phyloP scores from a whole-genome alignment of 176 grass and related monocot species.

The barley (Hordeum vulgare) region DNA sequence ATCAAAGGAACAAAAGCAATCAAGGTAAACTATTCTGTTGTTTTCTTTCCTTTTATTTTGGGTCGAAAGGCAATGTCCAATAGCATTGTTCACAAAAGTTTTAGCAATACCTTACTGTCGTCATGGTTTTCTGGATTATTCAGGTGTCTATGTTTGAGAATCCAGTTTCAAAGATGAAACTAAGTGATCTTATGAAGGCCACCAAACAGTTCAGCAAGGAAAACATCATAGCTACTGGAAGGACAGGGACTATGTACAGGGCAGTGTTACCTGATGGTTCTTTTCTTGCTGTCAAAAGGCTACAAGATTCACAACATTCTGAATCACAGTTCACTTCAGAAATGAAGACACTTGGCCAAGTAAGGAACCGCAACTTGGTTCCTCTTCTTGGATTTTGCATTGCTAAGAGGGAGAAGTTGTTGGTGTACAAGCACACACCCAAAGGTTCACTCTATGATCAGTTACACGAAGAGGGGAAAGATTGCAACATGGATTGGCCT shows the following conservation, averaged over 20 bases:
- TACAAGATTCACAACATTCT: slow-evolving; percentile 82
- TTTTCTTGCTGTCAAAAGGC: slow-evolving; percentile 72
- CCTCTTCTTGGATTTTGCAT: slow-evolving; percentile 76
- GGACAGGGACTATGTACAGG: slow-evolving; percentile 82
- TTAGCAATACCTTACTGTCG: background rate
- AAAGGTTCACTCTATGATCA: slow-evolving; percentile 75
- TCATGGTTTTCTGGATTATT: slow-evolving; percentile 10
- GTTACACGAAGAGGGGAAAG: slow-evolving; percentile 31
- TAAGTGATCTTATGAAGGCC: slow-evolving; percentile 90
- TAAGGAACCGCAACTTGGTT: slow-evolving; percentile 77
- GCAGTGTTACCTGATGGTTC: slow-evolving; percentile 72
- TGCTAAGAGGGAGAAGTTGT: slow-evolving; percentile 71
- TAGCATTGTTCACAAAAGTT: background rate
- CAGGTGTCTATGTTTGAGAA: slow-evolving; percentile 95
- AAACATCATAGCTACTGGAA: slow-evolving; percentile 65
- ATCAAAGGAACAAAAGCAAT: slow-evolving; percentile 70
- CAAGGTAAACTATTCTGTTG: slow-evolving; percentile 33
- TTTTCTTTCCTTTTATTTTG: background rate
- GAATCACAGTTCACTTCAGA: slow-evolving; percentile 81
- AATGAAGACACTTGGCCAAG: slow-evolving; percentile 80
- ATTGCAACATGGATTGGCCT: slow-evolving; percentile 51
- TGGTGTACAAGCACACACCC: slow-evolving; percentile 83
- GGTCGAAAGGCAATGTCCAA: background rate
- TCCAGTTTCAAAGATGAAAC: slow-evolving; percentile 85
- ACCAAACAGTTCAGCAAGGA: slow-evolving; percentile 72